Conservation (phyloP, 2,329 filamentous ascomycete species). For the Microdochium nivale region DNA sequence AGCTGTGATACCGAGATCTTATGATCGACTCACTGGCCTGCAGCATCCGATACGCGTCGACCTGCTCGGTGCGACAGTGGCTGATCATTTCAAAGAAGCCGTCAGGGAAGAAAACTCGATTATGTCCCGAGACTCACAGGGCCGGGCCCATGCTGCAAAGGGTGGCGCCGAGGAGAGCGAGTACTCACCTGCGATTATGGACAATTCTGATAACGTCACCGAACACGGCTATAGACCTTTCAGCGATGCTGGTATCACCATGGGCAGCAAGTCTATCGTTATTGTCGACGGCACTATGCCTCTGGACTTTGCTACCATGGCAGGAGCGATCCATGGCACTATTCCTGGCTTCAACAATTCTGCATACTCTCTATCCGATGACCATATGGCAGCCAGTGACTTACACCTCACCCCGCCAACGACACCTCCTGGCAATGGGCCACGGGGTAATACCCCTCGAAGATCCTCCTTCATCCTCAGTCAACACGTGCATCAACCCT, state of each 20-base stretch:
- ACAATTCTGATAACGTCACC: slow-evolving; percentile 28
- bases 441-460: slow-evolving; percentile 32
- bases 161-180: slow-evolving; percentile 15
- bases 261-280: slow-evolving; percentile 82
- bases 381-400: slow-evolving; percentile 34
- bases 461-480: slow-evolving; percentile 48
- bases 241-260: slow-evolving; percentile 56
- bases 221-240: slow-evolving; percentile 28
- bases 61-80: slow-evolving; percentile 67
- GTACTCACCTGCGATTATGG: slow-evolving; percentile 34
- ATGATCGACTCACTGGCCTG: slow-evolving; percentile 27
- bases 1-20: slow-evolving; percentile 49
- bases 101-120: slow-evolving; percentile 54
- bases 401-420: slow-evolving; percentile 52
- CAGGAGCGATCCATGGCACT: slow-evolving; percentile 38
- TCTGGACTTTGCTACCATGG: slow-evolving; percentile 41
- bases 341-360: slow-evolving; percentile 34
- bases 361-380: slow-evolving; percentile 44
- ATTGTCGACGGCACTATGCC: slow-evolving; percentile 66
- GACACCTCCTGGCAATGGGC: slow-evolving; percentile 42
- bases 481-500: slow-evolving; percentile 30
- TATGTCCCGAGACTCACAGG: background rate
- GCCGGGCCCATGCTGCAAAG: background rate
- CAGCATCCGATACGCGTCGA: slow-evolving; percentile 64
- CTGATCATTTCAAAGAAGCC: slow-evolving; percentile 70